phyloP scores from a whole-genome alignment of 2,329 filamentous ascomycete genomes.

The Zymoseptoria crescenta region DNA sequence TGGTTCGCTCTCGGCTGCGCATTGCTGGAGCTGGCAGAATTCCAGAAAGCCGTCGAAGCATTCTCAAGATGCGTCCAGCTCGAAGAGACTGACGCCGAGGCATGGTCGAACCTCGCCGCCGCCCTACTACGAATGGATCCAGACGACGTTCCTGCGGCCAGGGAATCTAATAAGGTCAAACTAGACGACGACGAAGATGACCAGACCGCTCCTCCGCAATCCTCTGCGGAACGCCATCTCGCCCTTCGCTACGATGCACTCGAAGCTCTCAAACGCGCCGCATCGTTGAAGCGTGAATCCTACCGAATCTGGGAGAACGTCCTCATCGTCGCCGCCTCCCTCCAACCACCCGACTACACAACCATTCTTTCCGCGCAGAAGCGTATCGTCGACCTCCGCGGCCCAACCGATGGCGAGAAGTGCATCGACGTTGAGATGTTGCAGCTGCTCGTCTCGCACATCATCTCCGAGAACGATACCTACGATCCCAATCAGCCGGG shows the following conservation, averaged over 20 bases:
- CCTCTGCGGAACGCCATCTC: conserved; percentile 42
- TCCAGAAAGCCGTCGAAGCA: conserved; percentile 70
- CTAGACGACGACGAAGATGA: conserved; percentile 32
- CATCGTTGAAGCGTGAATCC: conserved; percentile 73
- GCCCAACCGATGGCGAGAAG: conserved; percentile 59
- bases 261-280: conserved; percentile 77
- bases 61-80: conserved; percentile 76
- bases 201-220: conserved; percentile 11
- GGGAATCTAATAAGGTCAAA: conserved; percentile 3
- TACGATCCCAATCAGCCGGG: conserved; percentile 40
- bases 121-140: conserved; percentile 51
- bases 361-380: conserved; percentile 71
- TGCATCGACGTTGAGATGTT: conserved; percentile 70
- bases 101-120: conserved; percentile 90
- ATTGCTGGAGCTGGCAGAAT: conserved; percentile 67
- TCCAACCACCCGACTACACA: conserved; percentile 63
- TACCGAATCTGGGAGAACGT: conserved; percentile 97
- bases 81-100: conserved; percentile 82
- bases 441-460: conserved; percentile 62
- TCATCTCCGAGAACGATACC: conserved; percentile 45
- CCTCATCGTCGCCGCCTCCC: conserved; percentile 72
- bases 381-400: conserved; percentile 67
- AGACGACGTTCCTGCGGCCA: conserved; percentile 10
- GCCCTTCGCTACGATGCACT: conserved; percentile 67
- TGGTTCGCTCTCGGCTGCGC: conserved; percentile 93